Evolutionary conservation across 2,329 filamentous ascomycete species (phyloP).

Genomic region (Aspergillus nomiae): DNA sequence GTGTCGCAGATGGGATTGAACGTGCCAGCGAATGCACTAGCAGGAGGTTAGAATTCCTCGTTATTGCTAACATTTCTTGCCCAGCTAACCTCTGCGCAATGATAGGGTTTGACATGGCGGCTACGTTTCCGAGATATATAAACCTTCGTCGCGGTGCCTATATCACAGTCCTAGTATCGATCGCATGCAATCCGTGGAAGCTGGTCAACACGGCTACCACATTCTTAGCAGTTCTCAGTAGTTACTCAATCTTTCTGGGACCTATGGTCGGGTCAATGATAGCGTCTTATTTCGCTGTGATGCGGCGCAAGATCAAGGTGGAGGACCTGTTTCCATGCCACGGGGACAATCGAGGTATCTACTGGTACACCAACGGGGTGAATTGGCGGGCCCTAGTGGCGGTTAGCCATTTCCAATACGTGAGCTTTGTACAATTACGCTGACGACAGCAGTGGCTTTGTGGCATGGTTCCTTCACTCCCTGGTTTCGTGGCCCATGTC

Average conservation of each 20-base stretch:
- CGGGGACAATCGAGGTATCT: conserved; percentile 23
- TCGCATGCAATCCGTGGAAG: conserved; percentile 28
- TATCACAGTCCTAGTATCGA: conserved; percentile 43
- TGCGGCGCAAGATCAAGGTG: conserved; percentile 42
- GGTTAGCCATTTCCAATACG: not conserved
- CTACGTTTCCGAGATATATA: conserved; percentile 55
- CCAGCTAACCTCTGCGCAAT: not conserved
- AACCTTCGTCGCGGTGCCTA: conserved; percentile 59
- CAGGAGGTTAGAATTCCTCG: conserved; percentile 4
- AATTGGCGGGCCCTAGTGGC: conserved; percentile 28
- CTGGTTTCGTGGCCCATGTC: conserved; percentile 4
- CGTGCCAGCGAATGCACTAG: conserved; percentile 28
- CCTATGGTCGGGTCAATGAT: conserved; percentile 50
- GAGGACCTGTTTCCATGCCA: conserved; percentile 45
- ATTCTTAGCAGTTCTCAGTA: conserved; percentile 25
- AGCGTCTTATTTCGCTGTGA: conserved; percentile 49
- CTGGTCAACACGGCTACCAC: conserved; percentile 25
- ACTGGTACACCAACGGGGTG: conserved; percentile 27
- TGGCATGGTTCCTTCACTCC: conserved; percentile 1
- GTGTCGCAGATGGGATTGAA: conserved; percentile 30
- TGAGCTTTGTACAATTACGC: not conserved
- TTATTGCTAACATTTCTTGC: not conserved
- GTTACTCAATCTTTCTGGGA: conserved; percentile 49
- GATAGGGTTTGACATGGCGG: conserved; percentile 57
- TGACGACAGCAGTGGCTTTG: conserved; percentile 1